Conservation (phyloP, 169 alveolate species). For the Plasmodium knowlesi region DNA sequence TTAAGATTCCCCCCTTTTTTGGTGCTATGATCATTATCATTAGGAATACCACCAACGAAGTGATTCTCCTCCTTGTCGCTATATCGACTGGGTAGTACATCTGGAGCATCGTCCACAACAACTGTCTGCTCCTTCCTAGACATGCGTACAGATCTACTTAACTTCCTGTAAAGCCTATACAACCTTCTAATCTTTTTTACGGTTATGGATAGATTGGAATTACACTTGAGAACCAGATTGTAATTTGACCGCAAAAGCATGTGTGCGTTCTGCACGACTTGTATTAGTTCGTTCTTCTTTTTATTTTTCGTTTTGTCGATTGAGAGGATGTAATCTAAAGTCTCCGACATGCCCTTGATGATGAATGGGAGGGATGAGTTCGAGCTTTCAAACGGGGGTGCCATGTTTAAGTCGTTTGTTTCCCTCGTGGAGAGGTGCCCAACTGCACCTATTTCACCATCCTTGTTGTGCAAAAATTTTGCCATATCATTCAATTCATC, state of each 20-base stretch:
- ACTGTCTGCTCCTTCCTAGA: background rate
- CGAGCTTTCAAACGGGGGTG: background rate
- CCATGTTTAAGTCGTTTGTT: background rate
- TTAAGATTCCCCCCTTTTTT: background rate
- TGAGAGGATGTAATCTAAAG: background rate
- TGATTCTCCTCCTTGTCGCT: background rate
- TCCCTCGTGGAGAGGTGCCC: background rate
- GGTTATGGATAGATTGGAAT: background rate
- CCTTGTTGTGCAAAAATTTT: background rate
- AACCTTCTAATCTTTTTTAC: conserved; percentile 17
- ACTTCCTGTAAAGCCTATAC: conserved; percentile 9
- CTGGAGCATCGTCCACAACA: background rate
- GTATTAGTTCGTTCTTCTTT: conserved; percentile 23
- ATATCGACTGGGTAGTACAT: background rate
- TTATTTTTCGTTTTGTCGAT: conserved; percentile 20
- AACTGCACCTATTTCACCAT: background rate
- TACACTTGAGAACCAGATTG: conserved; percentile 17
- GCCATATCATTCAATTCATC: background rate
- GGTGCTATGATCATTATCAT: background rate
- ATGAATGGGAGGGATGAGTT: conserved; percentile 34
- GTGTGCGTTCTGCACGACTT: conserved; percentile 23
- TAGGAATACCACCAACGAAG: background rate
- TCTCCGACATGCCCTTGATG: conserved; percentile 32
- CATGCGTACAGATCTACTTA: background rate
- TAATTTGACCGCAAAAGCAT: conserved; percentile 38